Evolutionary conservation across 176 grass and related monocot genomes (phyloP), one percentile per base, ranked within the genome.

Genomic region (Thinopyrum elongatum): DNA sequence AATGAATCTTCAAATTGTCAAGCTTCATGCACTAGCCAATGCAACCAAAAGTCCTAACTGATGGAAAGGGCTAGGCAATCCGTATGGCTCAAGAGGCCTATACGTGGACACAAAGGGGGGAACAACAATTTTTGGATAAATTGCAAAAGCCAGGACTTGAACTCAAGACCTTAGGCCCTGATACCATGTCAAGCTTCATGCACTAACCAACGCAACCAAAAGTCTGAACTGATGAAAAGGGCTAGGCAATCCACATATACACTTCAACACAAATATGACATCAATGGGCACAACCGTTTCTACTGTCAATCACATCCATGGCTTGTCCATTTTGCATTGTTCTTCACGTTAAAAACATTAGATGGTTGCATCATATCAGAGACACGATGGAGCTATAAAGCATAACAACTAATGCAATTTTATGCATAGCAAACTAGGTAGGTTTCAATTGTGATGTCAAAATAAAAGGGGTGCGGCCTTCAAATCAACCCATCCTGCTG

Each of bases 221-320:
- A 42, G 39, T 42, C 39, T 3, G 10, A 42, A 11, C 39, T 42
- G 39, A 42, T 42, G 10, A 42, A 42, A 42, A 42, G 39, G 39
- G 42, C 42, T 44, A 44, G 11, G 42, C 42, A 44, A 44, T 44
- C 42, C 42, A 44, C 11, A 44, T 44, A 44, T 44, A 44, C 42
- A 44, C 42, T 44, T 44, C 42, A 13, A 44, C 42, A 44, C 42
- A 44, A 44, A 66, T 27, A 80, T 5, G 28, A 77, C 29, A 25
- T 76, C 19, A 51, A 35, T 77, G 28, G 19, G 58, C 71, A 84
- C 59, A 84, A 17, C 11, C 33, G 59, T 46, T 62, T 83, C 51
- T 74, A 62, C 36, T 84, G 57, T 44, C 12, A 12, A 47, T 84
- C 61, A 41, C 57, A 42, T 7, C 33, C 53, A 64, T 8, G 25